These are phyloP conservation scores for Lyophyllum decastes DNA, from an alignment of 768 basidiomycete species.

Conservation along the genomic window DNA sequence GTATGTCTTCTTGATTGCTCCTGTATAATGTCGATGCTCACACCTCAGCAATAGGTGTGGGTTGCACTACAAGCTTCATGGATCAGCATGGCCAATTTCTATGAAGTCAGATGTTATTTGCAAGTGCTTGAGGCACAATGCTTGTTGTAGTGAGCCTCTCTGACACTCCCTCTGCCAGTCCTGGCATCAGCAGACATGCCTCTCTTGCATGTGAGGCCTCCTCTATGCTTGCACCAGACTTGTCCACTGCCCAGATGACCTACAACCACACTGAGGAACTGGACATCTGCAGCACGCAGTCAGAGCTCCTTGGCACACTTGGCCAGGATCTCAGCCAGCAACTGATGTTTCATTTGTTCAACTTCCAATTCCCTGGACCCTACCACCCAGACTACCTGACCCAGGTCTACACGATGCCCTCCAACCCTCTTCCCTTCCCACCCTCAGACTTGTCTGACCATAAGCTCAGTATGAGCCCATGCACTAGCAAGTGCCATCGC, in stretches of 20 bases:
- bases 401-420: constrained; percentile 46
- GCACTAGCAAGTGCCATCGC: constrained; percentile 66
- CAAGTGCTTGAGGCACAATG: constrained; percentile 82
- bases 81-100: constrained; percentile 81
- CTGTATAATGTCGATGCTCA: neutral
- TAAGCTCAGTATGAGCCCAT: constrained; percentile 35
- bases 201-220: constrained; percentile 65
- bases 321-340: constrained; percentile 30
- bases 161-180: constrained; percentile 76
- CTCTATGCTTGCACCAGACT: constrained; percentile 71
- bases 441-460: constrained; percentile 36
- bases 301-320: constrained; percentile 53
- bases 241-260: constrained; percentile 53
- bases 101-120: constrained; percentile 93
- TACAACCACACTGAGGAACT: constrained; percentile 52
- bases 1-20: constrained; percentile 52
- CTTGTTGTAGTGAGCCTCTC: constrained; percentile 56
- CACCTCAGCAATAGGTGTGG: constrained; percentile 56
- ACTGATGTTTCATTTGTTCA: constrained; percentile 33
- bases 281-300: constrained; percentile 41
- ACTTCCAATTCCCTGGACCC: constrained; percentile 62
- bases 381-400: constrained; percentile 73
- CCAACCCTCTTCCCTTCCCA: constrained; percentile 56
- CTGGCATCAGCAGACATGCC: constrained; percentile 70
- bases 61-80: constrained; percentile 84